A percentile compares a stretch with the other conserved stretches of the same genome.
Evolutionary conservation across 2,329 filamentous ascomycete species (phyloP).

Genomic region (Ceratocystis alfenasii): DNA sequence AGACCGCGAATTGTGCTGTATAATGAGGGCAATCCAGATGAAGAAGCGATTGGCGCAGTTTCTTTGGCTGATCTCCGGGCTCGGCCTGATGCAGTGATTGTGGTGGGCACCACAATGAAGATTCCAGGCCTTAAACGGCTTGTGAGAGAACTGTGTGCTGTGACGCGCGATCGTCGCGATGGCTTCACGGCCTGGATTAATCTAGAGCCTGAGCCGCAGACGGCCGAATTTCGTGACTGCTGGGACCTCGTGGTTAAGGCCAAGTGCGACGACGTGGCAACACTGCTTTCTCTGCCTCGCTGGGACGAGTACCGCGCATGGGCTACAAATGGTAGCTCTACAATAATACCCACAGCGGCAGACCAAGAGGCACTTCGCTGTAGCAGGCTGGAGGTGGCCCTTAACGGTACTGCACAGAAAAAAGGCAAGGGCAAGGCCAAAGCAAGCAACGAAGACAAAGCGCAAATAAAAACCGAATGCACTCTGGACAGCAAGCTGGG

Average conservation of each 20-base stretch:
- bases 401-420: constrained; percentile 15
- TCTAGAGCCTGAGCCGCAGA: constrained; percentile 68
- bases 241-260: constrained; percentile 87
- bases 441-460: constrained; percentile 30
- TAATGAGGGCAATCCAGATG: constrained; percentile 93
- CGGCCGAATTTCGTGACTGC: constrained; percentile 76
- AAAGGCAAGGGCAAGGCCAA: constrained; percentile 24
- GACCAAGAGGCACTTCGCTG: constrained; percentile 34
- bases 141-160: constrained; percentile 78
- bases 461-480: constrained; percentile 30
- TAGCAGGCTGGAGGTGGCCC: constrained; percentile 28
- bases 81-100: constrained; percentile 80
- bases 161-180: constrained; percentile 69
- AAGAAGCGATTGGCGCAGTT: constrained; percentile 88
- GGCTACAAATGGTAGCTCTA: constrained; percentile 33
- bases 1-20: constrained; percentile 92
- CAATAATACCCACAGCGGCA: constrained; percentile 34
- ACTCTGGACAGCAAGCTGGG: constrained; percentile 46
- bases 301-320: constrained; percentile 36
- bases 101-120: constrained; percentile 91
- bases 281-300: constrained; percentile 50
- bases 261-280: constrained; percentile 77
- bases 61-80: constrained; percentile 74
- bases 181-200: constrained; percentile 94
- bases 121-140: constrained; percentile 85